Conservation (phyloP, 805 yeast species). For the Schizosaccharomyces lindneri region DNA sequence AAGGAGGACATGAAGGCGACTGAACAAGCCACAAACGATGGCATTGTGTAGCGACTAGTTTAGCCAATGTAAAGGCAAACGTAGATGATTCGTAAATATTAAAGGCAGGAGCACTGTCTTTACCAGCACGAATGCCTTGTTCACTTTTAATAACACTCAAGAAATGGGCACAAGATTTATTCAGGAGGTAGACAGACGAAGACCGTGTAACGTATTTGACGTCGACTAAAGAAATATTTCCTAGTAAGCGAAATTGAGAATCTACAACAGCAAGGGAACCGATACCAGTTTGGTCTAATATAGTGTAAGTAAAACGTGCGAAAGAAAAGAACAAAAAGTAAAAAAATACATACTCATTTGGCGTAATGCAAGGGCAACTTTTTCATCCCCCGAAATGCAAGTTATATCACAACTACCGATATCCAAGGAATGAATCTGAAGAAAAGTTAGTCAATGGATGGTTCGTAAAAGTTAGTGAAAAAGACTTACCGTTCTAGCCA, state of each 20-base stretch:
- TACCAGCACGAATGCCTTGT: constrained; percentile 81
- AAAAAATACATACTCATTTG: constrained; percentile 27
- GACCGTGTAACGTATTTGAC: constrained; percentile 38
- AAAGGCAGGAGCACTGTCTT: constrained; percentile 90
- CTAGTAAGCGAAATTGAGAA: constrained; percentile 44
- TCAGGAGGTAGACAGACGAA: constrained; percentile 47
- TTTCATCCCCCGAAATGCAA: constrained; percentile 66
- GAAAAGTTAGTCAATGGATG: background rate
- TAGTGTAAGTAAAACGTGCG: constrained; percentile 10
- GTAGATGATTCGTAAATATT: constrained; percentile 64
- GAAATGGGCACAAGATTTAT: constrained; percentile 67
- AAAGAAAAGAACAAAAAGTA: background rate
- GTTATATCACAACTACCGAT: constrained; percentile 56
- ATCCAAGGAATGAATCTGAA: constrained; percentile 23
- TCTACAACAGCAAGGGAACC: constrained; percentile 87
- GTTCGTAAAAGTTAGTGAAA: background rate
- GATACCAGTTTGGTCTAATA: constrained; percentile 37
- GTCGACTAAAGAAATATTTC: constrained; percentile 86
- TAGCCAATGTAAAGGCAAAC: constrained; percentile 73
- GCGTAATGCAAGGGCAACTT: constrained; percentile 61
- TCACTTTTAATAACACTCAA: constrained; percentile 63
- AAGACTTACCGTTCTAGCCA: constrained; percentile 33
- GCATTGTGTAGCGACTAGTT: constrained; percentile 79
- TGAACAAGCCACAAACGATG: constrained; percentile 25
- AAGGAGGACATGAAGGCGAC: background rate